Conservation (phyloP, 2,329 filamentous ascomycete genomes). For the Talaromyces sp. region DNA sequence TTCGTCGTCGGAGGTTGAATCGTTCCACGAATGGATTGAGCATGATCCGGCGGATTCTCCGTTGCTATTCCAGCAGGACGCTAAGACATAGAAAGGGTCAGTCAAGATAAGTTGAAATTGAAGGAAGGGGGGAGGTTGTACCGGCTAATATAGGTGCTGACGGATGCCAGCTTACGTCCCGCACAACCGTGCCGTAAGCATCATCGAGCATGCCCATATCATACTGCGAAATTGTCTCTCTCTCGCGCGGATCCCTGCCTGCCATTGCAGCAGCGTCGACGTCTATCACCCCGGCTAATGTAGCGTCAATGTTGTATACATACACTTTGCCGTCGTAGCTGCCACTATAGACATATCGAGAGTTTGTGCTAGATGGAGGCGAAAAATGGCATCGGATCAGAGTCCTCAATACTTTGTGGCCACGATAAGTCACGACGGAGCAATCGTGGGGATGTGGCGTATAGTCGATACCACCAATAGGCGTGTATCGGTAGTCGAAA, state of each 20-base stretch:
- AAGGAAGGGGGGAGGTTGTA: slow-evolving; percentile 37
- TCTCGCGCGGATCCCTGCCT: slow-evolving; percentile 57
- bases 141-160: slow-evolving; percentile 74
- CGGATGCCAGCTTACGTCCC: slow-evolving; percentile 90
- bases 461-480: slow-evolving; percentile 56
- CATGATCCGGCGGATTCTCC: slow-evolving; percentile 72
- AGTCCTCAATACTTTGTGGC: slow-evolving; percentile 83
- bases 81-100: slow-evolving; percentile 49
- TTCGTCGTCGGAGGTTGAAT: slow-evolving; percentile 63
- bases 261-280: slow-evolving; percentile 66
- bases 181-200: slow-evolving; percentile 73
- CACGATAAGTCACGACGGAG: slow-evolving; percentile 88
- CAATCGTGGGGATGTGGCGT: slow-evolving; percentile 77
- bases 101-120: background rate
- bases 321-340: slow-evolving; percentile 87
- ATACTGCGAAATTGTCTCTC: slow-evolving; percentile 56
- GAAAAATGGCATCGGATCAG: slow-evolving; percentile 95
- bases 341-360: slow-evolving; percentile 88
- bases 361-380: slow-evolving; percentile 79
- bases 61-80: slow-evolving; percentile 79
- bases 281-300: slow-evolving; percentile 72
- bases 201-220: slow-evolving; percentile 55
- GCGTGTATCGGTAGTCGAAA: slow-evolving; percentile 63
- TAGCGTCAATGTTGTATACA: slow-evolving; percentile 92
- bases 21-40: slow-evolving; percentile 75